These are phyloP conservation scores for Ustilago sp. DNA, from an alignment of 1,284 basidiomycete species.

Conservation along the genomic window DNA sequence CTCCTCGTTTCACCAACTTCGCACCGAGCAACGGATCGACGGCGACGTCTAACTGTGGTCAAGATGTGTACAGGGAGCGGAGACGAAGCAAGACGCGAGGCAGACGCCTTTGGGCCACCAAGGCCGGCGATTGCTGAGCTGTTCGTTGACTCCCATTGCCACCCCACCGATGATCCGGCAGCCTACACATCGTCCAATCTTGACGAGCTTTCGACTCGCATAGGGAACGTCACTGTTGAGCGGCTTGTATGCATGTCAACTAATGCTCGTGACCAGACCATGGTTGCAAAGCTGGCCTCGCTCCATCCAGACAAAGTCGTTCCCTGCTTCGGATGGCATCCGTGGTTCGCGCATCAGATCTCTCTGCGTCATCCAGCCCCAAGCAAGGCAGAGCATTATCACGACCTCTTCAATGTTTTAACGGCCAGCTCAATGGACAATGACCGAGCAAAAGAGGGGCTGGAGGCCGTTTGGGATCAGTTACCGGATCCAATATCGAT, in stretches of 20 bases:
- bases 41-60: no score
- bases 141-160: constrained; percentile 59
- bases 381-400: constrained; percentile 48
- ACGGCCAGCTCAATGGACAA: neutral
- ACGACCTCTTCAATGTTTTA: constrained; percentile 32
- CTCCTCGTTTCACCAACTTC: neutral
- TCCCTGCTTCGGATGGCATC: constrained; percentile 64
- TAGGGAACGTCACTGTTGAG: constrained; percentile 21
- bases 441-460: constrained; percentile 24
- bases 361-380: constrained; percentile 44
- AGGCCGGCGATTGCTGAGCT: constrained; percentile 16
- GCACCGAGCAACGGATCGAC: neutral
- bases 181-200: constrained; percentile 23
- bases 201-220: constrained; percentile 33
- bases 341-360: constrained; percentile 63
- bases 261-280: constrained; percentile 52
- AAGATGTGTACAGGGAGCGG: constrained; percentile 20
- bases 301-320: constrained; percentile 33
- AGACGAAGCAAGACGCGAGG: neutral
- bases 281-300: constrained; percentile 52
- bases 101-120: neutral
- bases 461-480: constrained; percentile 42
- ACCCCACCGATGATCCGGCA: constrained; percentile 62
- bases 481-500: constrained; percentile 58
- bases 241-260: constrained; percentile 62